Conservation (phyloP, 2,329 filamentous ascomycete species). For the Fusarium citri region DNA sequence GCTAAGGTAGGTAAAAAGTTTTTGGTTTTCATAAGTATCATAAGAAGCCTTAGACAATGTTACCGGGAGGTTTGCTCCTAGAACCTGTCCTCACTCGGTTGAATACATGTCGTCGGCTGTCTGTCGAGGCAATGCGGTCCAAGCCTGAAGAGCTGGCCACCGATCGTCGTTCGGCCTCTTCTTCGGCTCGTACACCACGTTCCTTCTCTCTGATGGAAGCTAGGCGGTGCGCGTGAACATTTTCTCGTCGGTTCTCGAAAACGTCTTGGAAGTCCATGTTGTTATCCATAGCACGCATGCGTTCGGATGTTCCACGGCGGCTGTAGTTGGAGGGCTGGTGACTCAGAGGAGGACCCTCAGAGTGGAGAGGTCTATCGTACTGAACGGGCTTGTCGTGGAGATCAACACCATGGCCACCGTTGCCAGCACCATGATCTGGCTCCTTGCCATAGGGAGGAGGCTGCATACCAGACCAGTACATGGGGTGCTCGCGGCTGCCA, state of each 20-base stretch:
- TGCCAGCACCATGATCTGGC: slow-evolving; percentile 16
- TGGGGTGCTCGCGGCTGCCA: slow-evolving; percentile 74
- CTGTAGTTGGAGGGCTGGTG: slow-evolving; percentile 31
- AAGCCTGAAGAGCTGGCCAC: slow-evolving; percentile 48
- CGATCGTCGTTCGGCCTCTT: slow-evolving; percentile 43
- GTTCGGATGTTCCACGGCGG: slow-evolving; percentile 27
- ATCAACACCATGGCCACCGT: slow-evolving; percentile 3
- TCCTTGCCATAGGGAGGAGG: slow-evolving; percentile 53
- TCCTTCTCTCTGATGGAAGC: slow-evolving; percentile 55
- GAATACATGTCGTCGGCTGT: slow-evolving; percentile 47
- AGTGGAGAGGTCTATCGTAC: slow-evolving; percentile 18
- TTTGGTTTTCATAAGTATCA: slow-evolving; percentile 33
- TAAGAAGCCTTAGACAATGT: slow-evolving; percentile 46
- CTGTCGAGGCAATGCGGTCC: slow-evolving; percentile 38
- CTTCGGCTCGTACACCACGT: slow-evolving; percentile 45
- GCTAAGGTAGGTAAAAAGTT: background rate
- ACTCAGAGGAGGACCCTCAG: slow-evolving; percentile 24
- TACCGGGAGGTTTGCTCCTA: slow-evolving; percentile 41
- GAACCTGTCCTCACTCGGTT: slow-evolving; percentile 49
- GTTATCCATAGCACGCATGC: slow-evolving; percentile 51
- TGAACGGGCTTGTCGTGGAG: slow-evolving; percentile 18
- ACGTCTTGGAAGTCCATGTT: slow-evolving; percentile 59
- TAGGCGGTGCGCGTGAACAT: slow-evolving; percentile 51
- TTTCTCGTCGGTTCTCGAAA: slow-evolving; percentile 57
- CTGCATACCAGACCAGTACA: slow-evolving; percentile 61